Evolutionary conservation across 306 rosid species (phyloP), one percentile per base, ranked within the genome.

Genomic region (Elaeagnus macrophylla): DNA sequence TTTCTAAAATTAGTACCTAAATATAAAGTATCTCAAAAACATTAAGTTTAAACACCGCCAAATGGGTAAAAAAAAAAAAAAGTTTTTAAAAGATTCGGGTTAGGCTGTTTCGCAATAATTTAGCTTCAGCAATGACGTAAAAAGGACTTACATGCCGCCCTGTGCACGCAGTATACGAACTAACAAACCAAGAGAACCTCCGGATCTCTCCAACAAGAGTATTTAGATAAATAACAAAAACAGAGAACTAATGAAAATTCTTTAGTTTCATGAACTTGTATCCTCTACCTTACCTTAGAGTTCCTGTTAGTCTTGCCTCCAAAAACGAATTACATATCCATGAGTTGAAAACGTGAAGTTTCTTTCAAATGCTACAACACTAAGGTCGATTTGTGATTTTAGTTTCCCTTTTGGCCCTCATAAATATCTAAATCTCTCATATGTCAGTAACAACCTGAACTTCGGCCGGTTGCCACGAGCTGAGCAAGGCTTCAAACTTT

Each of bases 331-430:
- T 64, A 25, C 72, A 61, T 51, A 54, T 16, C 57, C 45, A 62
- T 41, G 8, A 64, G 62, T 25, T 15, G 54, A 20, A 48, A 58
- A 36, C 39, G 69, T 42, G 54, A 53, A 67, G 63, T n/a, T 40
- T 48, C 61, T 56, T 65, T 61, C 60, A 67, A 51, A 83, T 56
- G 66, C 83, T 86, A 89, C 85, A 85, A 72, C 68, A 78, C 71
- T 70, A 73, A 68, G 64, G 57, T 52, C 68, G 32, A 48, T 69
- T 71, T 61, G 72, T 57, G 58, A 77, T 77, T 77, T 80, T 65
- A 76, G 58, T 48, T 39, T 74, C 51, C 48, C 42, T 54, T 74
- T 54, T 66, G 40, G 61, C 64, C 62, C 77, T 65, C 80, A 67
- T 70, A 54, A 53, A 61, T 76, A 80, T 59, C 62, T 67, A 79